Evolutionary conservation across 257 asterid genomes (phyloP).

Genomic region (Solanum clarkiae): DNA sequence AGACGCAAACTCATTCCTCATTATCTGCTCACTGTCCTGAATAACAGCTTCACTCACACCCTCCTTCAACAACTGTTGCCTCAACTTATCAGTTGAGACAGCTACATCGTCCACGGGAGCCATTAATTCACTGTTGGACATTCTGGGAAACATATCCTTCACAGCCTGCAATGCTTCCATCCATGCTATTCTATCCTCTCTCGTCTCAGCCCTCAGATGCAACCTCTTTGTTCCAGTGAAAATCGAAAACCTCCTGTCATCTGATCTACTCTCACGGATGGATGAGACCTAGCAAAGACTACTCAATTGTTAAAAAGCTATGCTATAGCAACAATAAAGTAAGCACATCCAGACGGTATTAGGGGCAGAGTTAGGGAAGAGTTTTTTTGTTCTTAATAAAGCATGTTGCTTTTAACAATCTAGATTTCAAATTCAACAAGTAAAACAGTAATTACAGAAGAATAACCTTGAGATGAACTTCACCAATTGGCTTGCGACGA

Average conservation of each 20-base stretch:
- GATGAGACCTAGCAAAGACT: constrained; percentile 65
- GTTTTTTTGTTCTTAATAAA: not conserved
- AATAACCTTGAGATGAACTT: constrained; percentile 79
- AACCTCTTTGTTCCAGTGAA: constrained; percentile 92
- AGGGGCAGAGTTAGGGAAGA: not conserved
- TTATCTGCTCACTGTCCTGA: constrained; percentile 73
- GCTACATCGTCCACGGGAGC: constrained; percentile 60
- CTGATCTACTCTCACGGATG: constrained; percentile 76
- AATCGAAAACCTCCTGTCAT: constrained; percentile 84
- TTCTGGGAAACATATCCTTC: constrained; percentile 89
- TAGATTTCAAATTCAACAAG: not conserved
- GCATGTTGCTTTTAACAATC: not conserved
- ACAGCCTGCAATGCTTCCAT: constrained; percentile 84
- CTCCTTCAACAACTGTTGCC: constrained; percentile 69
- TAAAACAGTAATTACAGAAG: not conserved
- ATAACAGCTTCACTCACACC: constrained; percentile 53
- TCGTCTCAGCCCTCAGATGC: constrained; percentile 77
- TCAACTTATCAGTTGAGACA: constrained; percentile 67
- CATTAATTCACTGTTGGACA: constrained; percentile 90
- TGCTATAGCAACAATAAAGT: not conserved
- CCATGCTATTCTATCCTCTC: constrained; percentile 78
- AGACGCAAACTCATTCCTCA: constrained; percentile 69
- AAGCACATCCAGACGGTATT: not conserved
- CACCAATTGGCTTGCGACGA: constrained; percentile 64
- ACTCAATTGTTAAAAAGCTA: constrained; percentile 9